phyloP scores from a whole-genome alignment of 176 grass and related monocot genomes.

The Pontederia crassipes region DNA sequence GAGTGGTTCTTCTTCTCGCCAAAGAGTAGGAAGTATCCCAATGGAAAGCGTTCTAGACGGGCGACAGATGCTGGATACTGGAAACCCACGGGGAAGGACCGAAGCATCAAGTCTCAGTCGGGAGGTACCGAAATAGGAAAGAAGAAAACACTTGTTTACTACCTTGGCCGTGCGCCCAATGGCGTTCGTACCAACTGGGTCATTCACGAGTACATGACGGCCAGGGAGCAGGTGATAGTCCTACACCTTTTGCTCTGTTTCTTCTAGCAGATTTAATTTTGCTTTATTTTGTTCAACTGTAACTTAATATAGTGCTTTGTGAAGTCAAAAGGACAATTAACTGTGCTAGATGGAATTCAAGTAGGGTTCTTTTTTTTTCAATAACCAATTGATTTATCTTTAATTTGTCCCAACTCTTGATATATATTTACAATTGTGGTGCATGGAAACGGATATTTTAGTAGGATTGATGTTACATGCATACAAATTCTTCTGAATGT shows the following conservation, averaged over 20 bases:
- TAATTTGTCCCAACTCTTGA: too few species aligned
- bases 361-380: too few species aligned
- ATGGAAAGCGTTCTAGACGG: conserved; percentile 12
- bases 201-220: conserved; percentile 11
- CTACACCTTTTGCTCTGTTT: neutral
- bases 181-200: conserved; percentile 18
- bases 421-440: too few species aligned
- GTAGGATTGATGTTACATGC: too few species aligned
- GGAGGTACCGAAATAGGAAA: neutral
- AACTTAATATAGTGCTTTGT: too few species aligned
- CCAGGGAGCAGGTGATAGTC: neutral
- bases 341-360: too few species aligned
- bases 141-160: conserved; percentile 21
- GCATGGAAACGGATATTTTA: too few species aligned
- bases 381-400: too few species aligned
- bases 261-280: too few species aligned
- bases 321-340: too few species aligned
- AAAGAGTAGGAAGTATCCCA: conserved; percentile 12
- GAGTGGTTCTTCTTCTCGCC: conserved; percentile 20
- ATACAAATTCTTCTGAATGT: too few species aligned
- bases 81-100: conserved; percentile 16
- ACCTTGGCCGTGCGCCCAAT: conserved; percentile 11
- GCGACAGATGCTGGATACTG: conserved; percentile 11
- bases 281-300: too few species aligned
- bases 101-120: neutral